Percentiles rank a stretch among this genome's conserved stretches.
Conservation (phyloP, 192 early-diverging fungal genomes). For the Radiomyces spectabilis region DNA sequence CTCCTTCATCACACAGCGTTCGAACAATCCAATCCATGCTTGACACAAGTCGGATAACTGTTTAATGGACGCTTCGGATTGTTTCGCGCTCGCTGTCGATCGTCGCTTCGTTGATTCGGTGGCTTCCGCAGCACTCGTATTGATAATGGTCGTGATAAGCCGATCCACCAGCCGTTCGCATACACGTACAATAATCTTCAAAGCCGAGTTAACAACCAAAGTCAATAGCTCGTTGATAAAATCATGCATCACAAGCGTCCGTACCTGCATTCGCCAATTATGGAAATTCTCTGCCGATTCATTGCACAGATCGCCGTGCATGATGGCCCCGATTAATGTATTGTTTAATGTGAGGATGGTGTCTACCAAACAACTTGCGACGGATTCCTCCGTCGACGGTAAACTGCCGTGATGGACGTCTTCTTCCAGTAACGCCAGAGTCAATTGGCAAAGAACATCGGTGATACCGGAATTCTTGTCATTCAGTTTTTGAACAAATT, state of each 20-base stretch:
- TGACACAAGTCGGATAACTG: not conserved
- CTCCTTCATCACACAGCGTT: not conserved
- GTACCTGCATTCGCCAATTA: no score
- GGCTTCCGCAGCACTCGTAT: not conserved
- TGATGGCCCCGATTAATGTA: no score
- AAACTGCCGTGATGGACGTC: not conserved
- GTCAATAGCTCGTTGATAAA: no score
- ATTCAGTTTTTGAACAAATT: slow-evolving; percentile 13
- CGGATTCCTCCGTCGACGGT: not conserved
- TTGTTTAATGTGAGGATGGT: no score
- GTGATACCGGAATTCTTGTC: slow-evolving; percentile 13
- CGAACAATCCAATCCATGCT: not conserved
- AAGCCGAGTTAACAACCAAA: not conserved
- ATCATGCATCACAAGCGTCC: no score
- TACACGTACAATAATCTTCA: slow-evolving; percentile 3
- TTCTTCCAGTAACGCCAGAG: not conserved
- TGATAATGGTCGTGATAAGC: not conserved
- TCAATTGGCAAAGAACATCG: slow-evolving; percentile 12
- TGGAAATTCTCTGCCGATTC: no score
- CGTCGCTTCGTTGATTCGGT: not conserved
- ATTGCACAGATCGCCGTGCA: no score
- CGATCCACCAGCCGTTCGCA: slow-evolving; percentile 6
- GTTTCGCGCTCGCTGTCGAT: not conserved
- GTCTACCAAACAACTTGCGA: not conserved
- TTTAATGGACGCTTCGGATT: not conserved